Evolutionary conservation across 2,329 filamentous ascomycete genomes (phyloP), one percentile per base, ranked within the genome.

Genomic region (Colletotrichum zoysiae): DNA sequence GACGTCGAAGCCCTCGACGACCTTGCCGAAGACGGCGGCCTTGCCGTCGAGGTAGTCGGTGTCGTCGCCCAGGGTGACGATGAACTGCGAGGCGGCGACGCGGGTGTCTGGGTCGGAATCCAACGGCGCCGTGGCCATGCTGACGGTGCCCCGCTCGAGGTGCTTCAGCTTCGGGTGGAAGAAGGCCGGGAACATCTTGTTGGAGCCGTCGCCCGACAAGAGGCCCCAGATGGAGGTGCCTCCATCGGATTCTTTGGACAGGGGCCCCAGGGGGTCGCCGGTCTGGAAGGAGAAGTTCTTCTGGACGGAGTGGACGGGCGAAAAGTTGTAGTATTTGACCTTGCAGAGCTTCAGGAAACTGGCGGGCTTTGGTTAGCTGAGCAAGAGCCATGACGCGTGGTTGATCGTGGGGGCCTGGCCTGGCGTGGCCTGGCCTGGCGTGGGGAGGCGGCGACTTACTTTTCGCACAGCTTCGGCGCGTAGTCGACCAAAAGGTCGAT

Each of bases 291-390:
- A 97, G 83, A 98, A 98, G 82, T 94, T 91, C 81, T 95, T 96
- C 80, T 98, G 96, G 48, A 99, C 90, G 76, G 92, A 95, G 84
- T 98, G 94, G 66, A 98, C 85, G 35, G 95, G 96, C 7, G 95
- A 91, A 82, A 97, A 98, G 85, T 98, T 98, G 90, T 98, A 99
- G 85, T 98, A 99, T 85, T 98, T 99, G 83, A 95, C 87, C 85
- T 98, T 98, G 90, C 96, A 98, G 77, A 99, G 93, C 87, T 99
- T 98, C 69, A 99, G 86, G 82, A 99, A 98, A 87, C 94, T 97
- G 82, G 85, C 86, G 85, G 83, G 77, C 80, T 74, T 78, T 81
- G 80, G 85, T 92, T 85, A 91, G 89, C 84, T 78, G 78, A 80
- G 75, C 38, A 61, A 51, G 67, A 70, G 57, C 66, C 56, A 61